Evolutionary conservation across 176 grass and related monocot genomes (phyloP).

Genomic region (Carex myosuroides): DNA sequence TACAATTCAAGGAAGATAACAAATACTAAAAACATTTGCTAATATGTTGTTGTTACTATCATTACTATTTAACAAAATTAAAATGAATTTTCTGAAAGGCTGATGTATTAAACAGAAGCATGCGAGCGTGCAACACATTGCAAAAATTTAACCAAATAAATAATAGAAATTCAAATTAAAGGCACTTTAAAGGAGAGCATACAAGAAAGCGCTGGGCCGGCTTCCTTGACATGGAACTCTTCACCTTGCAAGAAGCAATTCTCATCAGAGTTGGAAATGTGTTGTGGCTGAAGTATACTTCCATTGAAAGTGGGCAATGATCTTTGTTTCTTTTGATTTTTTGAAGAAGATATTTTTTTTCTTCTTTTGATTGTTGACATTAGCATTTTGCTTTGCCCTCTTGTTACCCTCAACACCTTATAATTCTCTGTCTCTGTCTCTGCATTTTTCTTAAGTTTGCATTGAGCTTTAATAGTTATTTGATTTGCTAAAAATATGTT

Average conservation of each 20-base stretch:
- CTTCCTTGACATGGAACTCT: not conserved
- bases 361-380: not conserved
- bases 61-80: too few relatives aligned
- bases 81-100: not conserved
- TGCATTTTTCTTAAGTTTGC: not conserved
- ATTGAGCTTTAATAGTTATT: not conserved
- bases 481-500: not conserved
- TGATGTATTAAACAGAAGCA: not conserved
- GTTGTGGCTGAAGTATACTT: constrained; percentile 4
- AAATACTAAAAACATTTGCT: not conserved
- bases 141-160: not conserved
- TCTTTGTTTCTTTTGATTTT: not conserved
- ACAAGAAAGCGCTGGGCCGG: constrained; percentile 2
- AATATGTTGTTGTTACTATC: too few relatives aligned
- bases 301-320: not conserved
- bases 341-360: not conserved
- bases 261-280: not conserved
- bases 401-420: not conserved
- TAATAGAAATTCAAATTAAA: not conserved
- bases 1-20: not conserved
- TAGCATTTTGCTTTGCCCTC: not conserved
- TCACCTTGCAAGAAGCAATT: not conserved
- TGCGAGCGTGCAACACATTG: not conserved
- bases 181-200: not conserved
- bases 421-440: not conserved